Percentiles rank a stretch among this genome's conserved stretches.
Conservation (phyloP, 2,329 filamentous ascomycete species). For the Pseudogymnoascus verrucosus region DNA sequence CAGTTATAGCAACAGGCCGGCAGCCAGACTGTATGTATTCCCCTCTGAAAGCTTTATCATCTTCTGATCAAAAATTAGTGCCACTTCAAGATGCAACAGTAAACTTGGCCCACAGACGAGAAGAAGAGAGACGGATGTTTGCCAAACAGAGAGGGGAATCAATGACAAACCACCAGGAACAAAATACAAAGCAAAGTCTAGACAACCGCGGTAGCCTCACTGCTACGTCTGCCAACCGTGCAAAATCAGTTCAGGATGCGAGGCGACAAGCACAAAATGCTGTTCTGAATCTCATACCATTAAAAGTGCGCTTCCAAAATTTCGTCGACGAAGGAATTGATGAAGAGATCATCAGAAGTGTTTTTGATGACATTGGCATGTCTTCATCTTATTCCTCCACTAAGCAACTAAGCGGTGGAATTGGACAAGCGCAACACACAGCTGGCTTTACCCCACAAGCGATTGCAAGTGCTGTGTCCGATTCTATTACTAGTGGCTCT, state of each 20-base stretch:
- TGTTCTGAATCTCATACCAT: slow-evolving; percentile 53
- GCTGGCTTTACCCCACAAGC: background rate
- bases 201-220: background rate
- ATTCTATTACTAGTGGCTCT: background rate
- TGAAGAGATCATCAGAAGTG: slow-evolving; percentile 47
- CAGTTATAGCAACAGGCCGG: background rate
- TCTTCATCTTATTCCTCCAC: slow-evolving; percentile 17
- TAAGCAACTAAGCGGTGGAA: background rate
- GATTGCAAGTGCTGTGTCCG: background rate
- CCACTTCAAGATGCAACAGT: background rate
- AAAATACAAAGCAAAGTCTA: background rate
- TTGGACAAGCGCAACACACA: background rate
- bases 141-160: background rate
- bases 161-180: background rate
- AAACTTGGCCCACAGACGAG: background rate
- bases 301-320: slow-evolving; percentile 66
- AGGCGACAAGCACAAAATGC: slow-evolving; percentile 55
- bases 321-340: slow-evolving; percentile 69
- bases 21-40: background rate
- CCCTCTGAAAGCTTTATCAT: background rate
- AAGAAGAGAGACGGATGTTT: background rate
- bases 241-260: slow-evolving; percentile 15
- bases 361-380: slow-evolving; percentile 64
- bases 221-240: background rate
- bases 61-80: background rate